phyloP scores from a whole-genome alignment of 2,329 filamentous ascomycete genomes.

The Arthroderma sp. region DNA sequence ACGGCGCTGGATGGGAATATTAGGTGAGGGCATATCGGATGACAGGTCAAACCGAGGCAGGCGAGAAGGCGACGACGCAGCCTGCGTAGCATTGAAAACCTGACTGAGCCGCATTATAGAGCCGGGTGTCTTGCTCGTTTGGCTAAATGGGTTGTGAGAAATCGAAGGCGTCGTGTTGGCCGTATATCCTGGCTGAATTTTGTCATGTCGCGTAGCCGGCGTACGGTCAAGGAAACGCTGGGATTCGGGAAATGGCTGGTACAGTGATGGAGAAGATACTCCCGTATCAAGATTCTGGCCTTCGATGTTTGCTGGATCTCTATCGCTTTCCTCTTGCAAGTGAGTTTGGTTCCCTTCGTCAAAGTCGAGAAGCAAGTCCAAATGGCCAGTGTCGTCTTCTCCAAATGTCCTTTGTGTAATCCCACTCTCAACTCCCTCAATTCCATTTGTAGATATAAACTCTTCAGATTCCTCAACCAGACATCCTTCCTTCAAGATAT shows the following conservation, averaged over 20 bases:
- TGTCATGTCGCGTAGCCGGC: slow-evolving; percentile 27
- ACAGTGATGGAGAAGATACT: slow-evolving; percentile 26
- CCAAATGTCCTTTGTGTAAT: slow-evolving; percentile 26
- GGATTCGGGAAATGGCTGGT: slow-evolving; percentile 33
- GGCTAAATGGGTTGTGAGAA: slow-evolving; percentile 31
- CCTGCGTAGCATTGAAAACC: slow-evolving; percentile 36
- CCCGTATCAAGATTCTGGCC: slow-evolving; percentile 23
- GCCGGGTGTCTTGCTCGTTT: slow-evolving; percentile 23
- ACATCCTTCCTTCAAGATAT: slow-evolving; percentile 25
- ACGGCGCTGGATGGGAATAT: slow-evolving; percentile 30
- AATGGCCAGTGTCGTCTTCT: slow-evolving; percentile 31
- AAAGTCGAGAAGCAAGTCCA: slow-evolving; percentile 28
- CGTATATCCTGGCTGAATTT: slow-evolving; percentile 7
- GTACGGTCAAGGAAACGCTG: slow-evolving; percentile 33
- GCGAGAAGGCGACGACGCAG: slow-evolving; percentile 32
- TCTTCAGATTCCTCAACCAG: slow-evolving; percentile 9
- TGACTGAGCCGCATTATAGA: slow-evolving; percentile 34
- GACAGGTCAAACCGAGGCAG: slow-evolving; percentile 23
- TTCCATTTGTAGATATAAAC: not conserved
- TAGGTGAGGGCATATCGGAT: slow-evolving; percentile 38
- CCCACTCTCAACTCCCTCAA: slow-evolving; percentile 15
- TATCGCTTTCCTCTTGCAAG: slow-evolving; percentile 49
- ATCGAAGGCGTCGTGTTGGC: slow-evolving; percentile 24
- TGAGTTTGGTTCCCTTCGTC: slow-evolving; percentile 2
- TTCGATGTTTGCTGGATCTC: slow-evolving; percentile 52